Evolutionary conservation across 1,284 basidiomycete species (phyloP), one percentile per base, ranked within the genome.

Genomic region (Kwoniella shivajii): DNA sequence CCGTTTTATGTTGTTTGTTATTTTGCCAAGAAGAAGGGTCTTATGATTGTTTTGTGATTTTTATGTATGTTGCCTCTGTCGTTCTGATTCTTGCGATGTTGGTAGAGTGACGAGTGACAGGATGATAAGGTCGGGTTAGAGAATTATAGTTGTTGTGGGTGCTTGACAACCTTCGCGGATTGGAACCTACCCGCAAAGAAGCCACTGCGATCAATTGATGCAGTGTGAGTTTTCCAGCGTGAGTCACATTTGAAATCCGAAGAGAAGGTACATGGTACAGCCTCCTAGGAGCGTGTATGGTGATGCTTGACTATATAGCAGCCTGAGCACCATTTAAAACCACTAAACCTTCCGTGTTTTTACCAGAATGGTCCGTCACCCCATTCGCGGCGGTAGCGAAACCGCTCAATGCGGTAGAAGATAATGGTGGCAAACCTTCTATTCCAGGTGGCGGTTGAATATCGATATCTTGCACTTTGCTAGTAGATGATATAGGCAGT

Each of bases 301-400:
- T n/a, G 18, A 18, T 20, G 20, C 10, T 30, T 22, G 13, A 47
- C 37, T 29, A 11, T n/a, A 36, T n/a, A 54, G 39, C 34, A 16
- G 31, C 20, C 36, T 38, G 44, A 30, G 51, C 26, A 11, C 54
- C 59, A 45, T 57, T 63, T 22, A 63, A 44, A 9, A 63, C 61
- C 16, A 63, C 33, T 13, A 59, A 41, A 0, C 58, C 58, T 11
- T 63, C 61, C 7, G 37, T 53, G 30, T 60, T 64, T 16, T 29
- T 44, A 16, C 64, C 65, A n/a, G 53, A 49, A 9, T 48, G 46
- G 11, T 60, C 64, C 9, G 67, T 66, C 9, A 73, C 73, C n/a
- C 74, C 74, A 38, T 71, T 74, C 2, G 68, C 71, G 14, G 74
- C 72, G 33, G 65, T 73, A 2, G 73, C 71, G 46, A 73, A 74